A percentile compares a stretch with the other conserved stretches of the same genome.
phyloP scores from a whole-genome alignment of 805 yeast species.

The Candida quercuum region DNA sequence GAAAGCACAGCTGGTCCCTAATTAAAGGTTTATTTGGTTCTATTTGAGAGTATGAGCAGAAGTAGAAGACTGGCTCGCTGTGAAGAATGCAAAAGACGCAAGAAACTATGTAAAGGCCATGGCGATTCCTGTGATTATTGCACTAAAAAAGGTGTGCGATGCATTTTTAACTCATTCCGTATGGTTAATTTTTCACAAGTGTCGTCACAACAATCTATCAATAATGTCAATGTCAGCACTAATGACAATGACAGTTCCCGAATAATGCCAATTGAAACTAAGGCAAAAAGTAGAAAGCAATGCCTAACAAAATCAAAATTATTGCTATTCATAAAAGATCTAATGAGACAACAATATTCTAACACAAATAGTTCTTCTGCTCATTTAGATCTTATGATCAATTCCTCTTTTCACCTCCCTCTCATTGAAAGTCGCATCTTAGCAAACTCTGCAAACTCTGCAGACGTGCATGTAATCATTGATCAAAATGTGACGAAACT shows the following conservation, averaged over 20 bases:
- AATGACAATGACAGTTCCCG: background rate
- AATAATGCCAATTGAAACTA: too few relatives aligned
- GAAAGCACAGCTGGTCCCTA: too few relatives aligned
- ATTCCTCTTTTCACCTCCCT: background rate
- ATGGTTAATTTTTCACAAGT: background rate
- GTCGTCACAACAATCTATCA: background rate
- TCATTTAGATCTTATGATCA: background rate
- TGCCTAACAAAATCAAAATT: background rate
- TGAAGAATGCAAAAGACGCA: slow-evolving; percentile 2
- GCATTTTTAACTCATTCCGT: background rate
- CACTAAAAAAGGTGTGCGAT: background rate
- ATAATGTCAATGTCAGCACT: background rate
- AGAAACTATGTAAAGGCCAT: background rate
- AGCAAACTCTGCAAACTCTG: background rate
- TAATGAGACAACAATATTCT: background rate
- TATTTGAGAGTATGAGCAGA: too few relatives aligned
- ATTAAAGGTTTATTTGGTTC: too few relatives aligned
- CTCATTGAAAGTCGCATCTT: background rate
- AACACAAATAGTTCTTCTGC: background rate
- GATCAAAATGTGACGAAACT: background rate
- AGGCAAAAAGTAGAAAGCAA: background rate
- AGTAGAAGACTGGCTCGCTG: background rate
- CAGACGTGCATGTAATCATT: background rate
- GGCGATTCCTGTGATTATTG: background rate
- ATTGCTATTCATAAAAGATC: background rate